phyloP scores from a whole-genome alignment of 2,329 filamentous ascomycete genomes.

The Boeremia exigua region DNA sequence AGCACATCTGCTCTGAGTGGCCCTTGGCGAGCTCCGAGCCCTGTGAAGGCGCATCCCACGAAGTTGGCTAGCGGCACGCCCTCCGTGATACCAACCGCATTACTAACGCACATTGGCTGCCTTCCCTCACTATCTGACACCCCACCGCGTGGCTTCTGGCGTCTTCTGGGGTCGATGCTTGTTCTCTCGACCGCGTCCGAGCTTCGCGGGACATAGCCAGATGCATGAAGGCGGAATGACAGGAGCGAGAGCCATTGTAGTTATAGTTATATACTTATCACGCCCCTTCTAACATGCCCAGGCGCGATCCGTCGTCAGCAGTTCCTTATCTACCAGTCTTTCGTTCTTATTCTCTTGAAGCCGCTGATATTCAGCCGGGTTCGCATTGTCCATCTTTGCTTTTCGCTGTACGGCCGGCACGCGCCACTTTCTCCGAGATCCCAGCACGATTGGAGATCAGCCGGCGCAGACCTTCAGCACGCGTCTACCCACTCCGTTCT shows the following conservation, averaged over 20 bases:
- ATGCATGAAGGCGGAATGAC: conserved; percentile 11
- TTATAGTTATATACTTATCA: conserved; percentile 23
- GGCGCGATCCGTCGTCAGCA: conserved; percentile 5
- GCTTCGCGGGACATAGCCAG: conserved; percentile 17
- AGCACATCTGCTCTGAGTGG: background rate
- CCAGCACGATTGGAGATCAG: conserved; percentile 31
- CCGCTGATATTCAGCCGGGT: background rate
- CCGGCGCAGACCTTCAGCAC: conserved; percentile 21
- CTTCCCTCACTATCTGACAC: conserved; percentile 34
- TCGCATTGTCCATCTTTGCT: conserved; percentile 15
- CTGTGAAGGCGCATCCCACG: conserved; percentile 9
- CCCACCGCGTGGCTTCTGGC: conserved; percentile 33
- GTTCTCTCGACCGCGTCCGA: conserved; percentile 16
- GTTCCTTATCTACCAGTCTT: background rate
- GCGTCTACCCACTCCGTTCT: conserved; percentile 28
- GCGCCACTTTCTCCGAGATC: conserved; percentile 22
- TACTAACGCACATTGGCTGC: conserved; percentile 35
- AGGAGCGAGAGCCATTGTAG: conserved; percentile 14
- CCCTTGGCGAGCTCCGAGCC: background rate
- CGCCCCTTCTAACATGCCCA: conserved; percentile 18
- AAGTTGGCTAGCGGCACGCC: conserved; percentile 18
- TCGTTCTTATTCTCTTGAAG: too few species aligned
- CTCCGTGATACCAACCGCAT: conserved; percentile 27
- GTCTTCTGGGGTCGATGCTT: conserved; percentile 27
- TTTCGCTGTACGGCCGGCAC: conserved; percentile 31